Base-by-base conservation (phyloP, 1,284 basidiomycete species). In the Leccinum huronense region DNA sequence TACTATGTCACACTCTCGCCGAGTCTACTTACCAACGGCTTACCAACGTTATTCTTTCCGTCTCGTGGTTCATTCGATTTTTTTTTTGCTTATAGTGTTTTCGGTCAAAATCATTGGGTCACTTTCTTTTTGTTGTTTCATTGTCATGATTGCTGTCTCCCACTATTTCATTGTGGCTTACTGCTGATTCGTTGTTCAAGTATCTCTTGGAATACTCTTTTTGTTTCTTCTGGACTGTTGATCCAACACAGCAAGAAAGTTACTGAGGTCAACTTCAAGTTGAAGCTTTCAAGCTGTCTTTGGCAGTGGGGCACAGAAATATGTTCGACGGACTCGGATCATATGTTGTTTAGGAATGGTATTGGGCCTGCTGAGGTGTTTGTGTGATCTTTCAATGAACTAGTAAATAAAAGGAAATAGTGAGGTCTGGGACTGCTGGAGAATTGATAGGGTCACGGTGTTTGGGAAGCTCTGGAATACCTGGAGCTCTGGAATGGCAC, bases 241-340 rank as follows among this genome's bases (percentile, higher is more conserved):
- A 33, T 33, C 31, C 27, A n/a, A 34, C 42, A n/a, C 16, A 33
- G n/a, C 57, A 23, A 23, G 23, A 23, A 33, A 55, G 58, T 57
- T 48, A 19, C 51, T 27, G 14, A 54, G 45, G 8, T 48, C 51
- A 23, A 23, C 23, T 23, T 23, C 23, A 23, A 23, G 23, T 23
- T 23, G 23, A 30, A n/a, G 45, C 19, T n/a, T 48, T 63, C 72
- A 73, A 76, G 59, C 74, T 73, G 72, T 74, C 73, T 64, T 56
- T 23, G 23, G 23, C 23, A 23, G 23, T 23, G 23, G 23, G 23
- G 23, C 23, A 23, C 23, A 23, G 23, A 23, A 23, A 23, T 23
- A 23, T 23, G 23, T 23, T 23, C 23, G 23, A 23, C 23, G 23
- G 23, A 23, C 23, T 23, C 23, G 23, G 23, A 23, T 23, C 23